Evolutionary conservation across 441 rosid genomes (phyloP).

Genomic region (Manihot esculenta): DNA sequence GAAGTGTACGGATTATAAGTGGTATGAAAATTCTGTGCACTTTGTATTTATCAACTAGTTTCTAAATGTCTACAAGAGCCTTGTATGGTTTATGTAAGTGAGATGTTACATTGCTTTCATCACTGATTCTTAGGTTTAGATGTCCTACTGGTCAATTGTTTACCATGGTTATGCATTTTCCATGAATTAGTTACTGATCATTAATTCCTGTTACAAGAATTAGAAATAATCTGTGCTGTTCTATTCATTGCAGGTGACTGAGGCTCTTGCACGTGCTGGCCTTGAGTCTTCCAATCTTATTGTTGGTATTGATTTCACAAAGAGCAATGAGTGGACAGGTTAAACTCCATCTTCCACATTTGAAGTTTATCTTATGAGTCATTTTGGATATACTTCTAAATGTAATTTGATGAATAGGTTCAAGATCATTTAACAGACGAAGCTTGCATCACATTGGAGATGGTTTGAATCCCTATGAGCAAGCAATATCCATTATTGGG

Average conservation of each 20-base stretch:
- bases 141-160: no score
- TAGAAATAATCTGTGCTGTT: neutral
- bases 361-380: neutral
- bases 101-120: no score
- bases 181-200: neutral
- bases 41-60: no score
- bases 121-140: no score
- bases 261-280: conserved; percentile 77
- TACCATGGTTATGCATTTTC: neutral
- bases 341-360: conserved; percentile 15
- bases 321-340: conserved; percentile 99
- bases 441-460: conserved; percentile 69
- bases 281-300: conserved; percentile 94
- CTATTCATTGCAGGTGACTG: conserved; percentile 51
- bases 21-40: no score
- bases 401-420: conserved; percentile 40
- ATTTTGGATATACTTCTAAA: conserved; percentile 15
- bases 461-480: conserved; percentile 67
- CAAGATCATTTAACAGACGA: conserved; percentile 55
- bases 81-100: no score
- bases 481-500: conserved; percentile 83
- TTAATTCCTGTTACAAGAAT: neutral
- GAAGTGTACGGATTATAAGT: no score
- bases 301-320: conserved; percentile 91
- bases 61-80: no score